Evolutionary conservation across 2,329 filamentous ascomycete genomes (phyloP).

Genomic region (Cylindrodendrum hubeiense): DNA sequence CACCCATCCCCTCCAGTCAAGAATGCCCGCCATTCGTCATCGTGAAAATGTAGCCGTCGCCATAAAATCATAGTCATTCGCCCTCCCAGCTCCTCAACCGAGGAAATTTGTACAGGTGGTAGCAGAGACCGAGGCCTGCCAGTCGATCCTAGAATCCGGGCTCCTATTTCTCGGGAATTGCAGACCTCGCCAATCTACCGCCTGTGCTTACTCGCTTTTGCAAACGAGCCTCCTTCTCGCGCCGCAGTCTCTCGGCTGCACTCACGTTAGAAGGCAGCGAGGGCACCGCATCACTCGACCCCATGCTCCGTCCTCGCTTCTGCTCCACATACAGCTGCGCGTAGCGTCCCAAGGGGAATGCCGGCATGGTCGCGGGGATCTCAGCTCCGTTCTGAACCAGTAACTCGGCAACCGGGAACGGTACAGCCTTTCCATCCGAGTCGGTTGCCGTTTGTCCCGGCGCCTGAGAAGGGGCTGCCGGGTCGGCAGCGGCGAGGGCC

Average conservation of each 20-base stretch:
- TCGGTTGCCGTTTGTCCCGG: constrained; percentile 58
- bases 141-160: constrained; percentile 55
- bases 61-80: constrained; percentile 29
- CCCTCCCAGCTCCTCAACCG: constrained; percentile 40
- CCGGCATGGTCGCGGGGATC: constrained; percentile 79
- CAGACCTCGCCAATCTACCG: constrained; percentile 75
- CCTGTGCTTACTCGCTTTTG: constrained; percentile 86
- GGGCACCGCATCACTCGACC: constrained; percentile 69
- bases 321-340: constrained; percentile 89
- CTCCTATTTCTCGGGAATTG: constrained; percentile 72
- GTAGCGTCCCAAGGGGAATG: constrained; percentile 84
- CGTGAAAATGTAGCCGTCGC: constrained; percentile 34
- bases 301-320: constrained; percentile 67
- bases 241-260: constrained; percentile 63
- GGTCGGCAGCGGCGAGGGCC: constrained; percentile 92
- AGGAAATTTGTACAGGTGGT: constrained; percentile 49
- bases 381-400: constrained; percentile 94
- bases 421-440: constrained; percentile 65
- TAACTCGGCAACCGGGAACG: constrained; percentile 92
- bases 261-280: constrained; percentile 66
- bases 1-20: constrained; percentile 37
- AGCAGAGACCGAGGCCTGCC: constrained; percentile 53
- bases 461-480: constrained; percentile 76
- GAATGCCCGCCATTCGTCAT: constrained; percentile 37
- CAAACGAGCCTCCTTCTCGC: constrained; percentile 76